Evolutionary conservation across 345 rosid species (phyloP), one percentile per base, ranked within the genome.

Genomic region (Kernera saxatilis): DNA sequence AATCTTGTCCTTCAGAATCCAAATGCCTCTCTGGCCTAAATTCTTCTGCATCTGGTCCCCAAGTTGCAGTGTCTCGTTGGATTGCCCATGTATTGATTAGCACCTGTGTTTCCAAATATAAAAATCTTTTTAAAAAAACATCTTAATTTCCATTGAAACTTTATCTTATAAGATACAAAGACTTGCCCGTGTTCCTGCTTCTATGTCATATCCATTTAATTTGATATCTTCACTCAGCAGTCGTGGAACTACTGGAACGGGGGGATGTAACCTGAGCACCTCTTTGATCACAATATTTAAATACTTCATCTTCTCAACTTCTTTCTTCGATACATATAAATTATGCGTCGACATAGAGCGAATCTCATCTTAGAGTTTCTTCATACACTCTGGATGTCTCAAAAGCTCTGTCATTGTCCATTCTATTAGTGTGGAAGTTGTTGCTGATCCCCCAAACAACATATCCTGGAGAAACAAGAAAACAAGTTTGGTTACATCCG

Each of bases 251-350:
- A 73, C n/a, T 11, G 64, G 45, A 82, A 4, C 4, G 70, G 83
- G 74, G 37, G 81, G 85, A 46, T 71, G 71, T n/a, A 74, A 43
- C 21, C 80, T 67, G 8, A 79, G 58, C 13, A 36, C 51, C 56
- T 77, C 86, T 25, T 75, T 77, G 13, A 78, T 29, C 18, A 63
- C 54, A 4, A 19, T 0, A 10, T 13, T 32, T 45, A 63, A 64
- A 46, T 64, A 64, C 2, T 33, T 30, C 27, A 64, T 30, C 18
- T 13, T 48, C 13, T 46, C 43, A 19, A 29, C 54, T 30, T 21
- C 55, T 64, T 45, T 21, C 54, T 63, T 41, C 6, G 41, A 5
- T 30, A 63, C 29, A 63, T 63, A 44, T 12, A 19, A 27, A 12
- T 12, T 45, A 45, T 63, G 12, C 6, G 1, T 26, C 1, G 54